These are phyloP conservation scores for Nicotiana tomentosiformis DNA, from an alignment of 257 asterid species.

Conservation along the genomic window DNA sequence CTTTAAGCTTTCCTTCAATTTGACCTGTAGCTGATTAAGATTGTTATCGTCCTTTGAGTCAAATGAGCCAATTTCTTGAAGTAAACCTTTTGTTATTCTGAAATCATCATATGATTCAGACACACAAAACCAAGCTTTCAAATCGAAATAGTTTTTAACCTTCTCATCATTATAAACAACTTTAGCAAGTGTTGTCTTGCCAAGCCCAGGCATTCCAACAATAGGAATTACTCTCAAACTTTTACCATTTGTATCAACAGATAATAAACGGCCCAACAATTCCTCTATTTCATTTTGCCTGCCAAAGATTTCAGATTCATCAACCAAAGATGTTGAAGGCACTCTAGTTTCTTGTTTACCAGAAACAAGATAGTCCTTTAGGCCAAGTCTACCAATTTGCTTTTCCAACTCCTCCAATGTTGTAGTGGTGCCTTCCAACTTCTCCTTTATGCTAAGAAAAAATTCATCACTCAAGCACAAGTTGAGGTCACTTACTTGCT, in stretches of 20 bases:
- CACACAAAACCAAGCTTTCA: slow-evolving; percentile 15
- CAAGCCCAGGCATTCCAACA: background rate
- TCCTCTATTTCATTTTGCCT: too few species aligned
- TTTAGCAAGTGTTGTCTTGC: slow-evolving; percentile 17
- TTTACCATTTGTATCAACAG: too few species aligned
- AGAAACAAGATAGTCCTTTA: background rate
- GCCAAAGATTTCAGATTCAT: too few species aligned
- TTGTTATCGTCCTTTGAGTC: background rate
- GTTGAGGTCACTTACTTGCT: background rate
- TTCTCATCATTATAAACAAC: slow-evolving; percentile 8
- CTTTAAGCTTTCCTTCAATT: background rate
- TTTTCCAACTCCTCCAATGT: background rate
- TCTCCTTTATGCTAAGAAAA: background rate
- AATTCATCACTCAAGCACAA: background rate
- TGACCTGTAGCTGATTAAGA: background rate
- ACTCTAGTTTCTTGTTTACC: background rate
- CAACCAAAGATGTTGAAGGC: background rate
- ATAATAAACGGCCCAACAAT: too few species aligned
- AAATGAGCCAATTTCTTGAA: background rate
- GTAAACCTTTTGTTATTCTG: slow-evolving; percentile 3
- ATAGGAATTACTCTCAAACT: slow-evolving; percentile 1
- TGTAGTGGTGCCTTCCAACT: background rate
- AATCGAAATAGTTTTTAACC: background rate
- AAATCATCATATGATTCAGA: slow-evolving; percentile 10
- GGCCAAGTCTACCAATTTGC: background rate